Base-by-base conservation (phyloP, 1,284 basidiomycete genomes). In the Tilletiopsis washingtonensis region DNA sequence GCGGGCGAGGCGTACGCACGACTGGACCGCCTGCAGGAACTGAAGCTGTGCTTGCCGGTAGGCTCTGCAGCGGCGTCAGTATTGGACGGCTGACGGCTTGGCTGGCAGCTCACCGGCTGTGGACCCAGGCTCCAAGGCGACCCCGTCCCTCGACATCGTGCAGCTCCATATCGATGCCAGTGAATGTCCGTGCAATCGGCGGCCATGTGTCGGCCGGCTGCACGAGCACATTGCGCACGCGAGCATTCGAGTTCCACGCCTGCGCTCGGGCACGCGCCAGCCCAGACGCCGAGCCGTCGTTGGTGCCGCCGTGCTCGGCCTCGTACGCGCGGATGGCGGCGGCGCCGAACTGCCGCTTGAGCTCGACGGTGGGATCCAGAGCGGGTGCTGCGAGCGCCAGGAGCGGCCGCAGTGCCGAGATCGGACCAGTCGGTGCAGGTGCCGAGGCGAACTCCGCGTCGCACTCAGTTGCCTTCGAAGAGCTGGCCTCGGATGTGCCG, bases 271-370 rank as follows among this genome's bases (percentile, higher is more conserved):
- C 67, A 19, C 59, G 36, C 2, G 55, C 70, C 20, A 51, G 57
- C 4, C 32, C 56, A 36, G 47, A 49, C 2, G 48, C 58, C 43
- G 23, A 41, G 27, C 40, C 52, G 23, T 37, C 39, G 21, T 45
- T 43, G 1, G 52, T 43, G 6, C 49, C 43, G 15, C 54, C 58
- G 20, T 54, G 56, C 41, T 68, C 62, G 15, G 54, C 57, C 40
- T 67, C 59, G 39, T 60, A 71, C 3, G 71, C 69, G 47, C 68
- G 69, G 54, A 73, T 67, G 14, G 69, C 71, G 5, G 71, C 67
- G 0, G 67, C 62, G 15, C 71, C 71, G 43, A 73, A 73, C 41
- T 68, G 66, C 14, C 67, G 57, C 7, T 59, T 58, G 5, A 73
- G 61, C 50, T 73, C 70, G 26, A 70, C 45, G 19, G 51, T 38